A percentile compares a stretch with the other conserved stretches of the same genome.
Evolutionary conservation across 2,329 filamentous ascomycete genomes (phyloP).

Genomic region (Colletotrichum plurivorum): DNA sequence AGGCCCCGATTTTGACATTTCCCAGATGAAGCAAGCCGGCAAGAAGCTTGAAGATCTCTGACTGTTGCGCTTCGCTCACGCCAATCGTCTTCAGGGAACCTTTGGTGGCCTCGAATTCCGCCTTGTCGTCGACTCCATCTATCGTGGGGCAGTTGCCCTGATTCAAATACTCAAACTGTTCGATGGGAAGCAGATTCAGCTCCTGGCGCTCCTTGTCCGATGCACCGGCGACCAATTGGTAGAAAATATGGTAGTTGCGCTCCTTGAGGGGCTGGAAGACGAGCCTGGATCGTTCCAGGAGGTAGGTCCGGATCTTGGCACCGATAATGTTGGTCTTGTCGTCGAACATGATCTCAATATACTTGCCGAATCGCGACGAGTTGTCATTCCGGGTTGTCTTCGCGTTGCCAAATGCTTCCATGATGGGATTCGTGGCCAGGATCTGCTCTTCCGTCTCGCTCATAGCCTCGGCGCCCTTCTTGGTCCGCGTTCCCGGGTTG

Average conservation of each 20-base stretch:
- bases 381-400: constrained; percentile 99
- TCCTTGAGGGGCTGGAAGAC: constrained; percentile 98
- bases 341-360: constrained; percentile 99
- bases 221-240: constrained; percentile 95
- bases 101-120: constrained; percentile 91
- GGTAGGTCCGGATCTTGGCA: constrained; percentile 95
- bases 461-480: constrained; percentile 84
- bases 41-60: constrained; percentile 89
- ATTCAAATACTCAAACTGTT: constrained; percentile 96
- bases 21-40: constrained; percentile 94
- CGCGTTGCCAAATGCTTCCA: constrained; percentile 99
- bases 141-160: constrained; percentile 93
- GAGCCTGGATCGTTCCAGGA: constrained; percentile 93
- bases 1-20: constrained; percentile 95
- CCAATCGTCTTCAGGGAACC: constrained; percentile 91
- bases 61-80: constrained; percentile 80
- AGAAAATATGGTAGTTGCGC: constrained; percentile 99
- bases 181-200: constrained; percentile 82
- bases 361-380: constrained; percentile 98
- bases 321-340: constrained; percentile 95
- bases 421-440: constrained; percentile 97
- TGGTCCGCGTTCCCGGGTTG: constrained; percentile 82
- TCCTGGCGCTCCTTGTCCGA: constrained; percentile 86
- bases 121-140: constrained; percentile 94
- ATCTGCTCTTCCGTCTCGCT: constrained; percentile 99